Evolutionary conservation across 2,329 filamentous ascomycete genomes (phyloP), one percentile per base, ranked within the genome.

Genomic region (Fusarium tupiense): DNA sequence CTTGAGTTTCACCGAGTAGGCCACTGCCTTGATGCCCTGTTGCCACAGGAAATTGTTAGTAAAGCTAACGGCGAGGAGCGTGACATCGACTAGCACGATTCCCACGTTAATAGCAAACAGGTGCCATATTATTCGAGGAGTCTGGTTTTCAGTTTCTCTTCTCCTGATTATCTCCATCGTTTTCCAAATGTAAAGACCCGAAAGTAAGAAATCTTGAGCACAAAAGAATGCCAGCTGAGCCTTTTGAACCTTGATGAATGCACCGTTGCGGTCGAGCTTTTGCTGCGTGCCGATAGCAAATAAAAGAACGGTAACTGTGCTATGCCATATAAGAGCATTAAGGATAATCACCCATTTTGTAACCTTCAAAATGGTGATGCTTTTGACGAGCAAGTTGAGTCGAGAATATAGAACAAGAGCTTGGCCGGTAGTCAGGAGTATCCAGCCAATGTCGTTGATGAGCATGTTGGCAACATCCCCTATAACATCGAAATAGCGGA

Each of bases 51-150:
- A 81, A 13, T 81, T 71, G 20, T 78, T 75, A 5, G 77, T 67
- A 62, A 80, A 82, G 49, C 83, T 76, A 19, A 84, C 72, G 8
- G 24, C 76, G 13, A 84, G 66, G 31, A 84, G 76, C 14, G 81
- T 74, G 26, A 86, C 65, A 63, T 87, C 85, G 76, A 87, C 82
- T 5, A 82, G 35, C 17, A 87, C 79, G 40, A 87, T 83, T 11
- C 83, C 41, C 19, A 85, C 67, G 65, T 87, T 87, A 26, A 85
- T 82, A 11, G 80, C 77, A 22, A 67, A 61, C 2, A 77, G 68
- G 26, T 74, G 73, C 62, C 68, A 70, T n/a, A 77, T 62, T 31
- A 74, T 65, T 22, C 62, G 66, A 31, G 60, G 61, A 22, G 67
- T 77, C 26, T 57, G 58, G 6, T 61, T 47, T 44, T 75, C 35